Percentiles rank a stretch among this genome's conserved stretches.
Evolutionary conservation across 164 flowering plant species (phyloP).

Genomic region (Berberis vulgaris): DNA sequence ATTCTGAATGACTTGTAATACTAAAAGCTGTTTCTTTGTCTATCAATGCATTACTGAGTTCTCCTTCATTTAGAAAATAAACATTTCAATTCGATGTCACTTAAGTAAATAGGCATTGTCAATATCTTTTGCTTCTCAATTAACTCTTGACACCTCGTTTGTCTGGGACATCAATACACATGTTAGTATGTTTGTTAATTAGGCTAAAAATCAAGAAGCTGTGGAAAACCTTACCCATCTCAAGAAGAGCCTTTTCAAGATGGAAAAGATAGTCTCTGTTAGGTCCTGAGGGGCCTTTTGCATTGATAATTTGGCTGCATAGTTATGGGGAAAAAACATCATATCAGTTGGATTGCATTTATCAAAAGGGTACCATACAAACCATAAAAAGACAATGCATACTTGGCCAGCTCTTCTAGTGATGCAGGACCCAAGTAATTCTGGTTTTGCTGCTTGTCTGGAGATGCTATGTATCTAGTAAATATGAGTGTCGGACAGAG

Average conservation of each 20-base stretch:
- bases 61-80: background rate
- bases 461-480: constrained; percentile 68
- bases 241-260: constrained; percentile 64
- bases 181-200: background rate
- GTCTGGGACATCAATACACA: background rate
- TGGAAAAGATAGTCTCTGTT: constrained; percentile 91
- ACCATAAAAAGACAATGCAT: constrained; percentile 11
- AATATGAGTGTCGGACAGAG: no score
- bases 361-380: background rate
- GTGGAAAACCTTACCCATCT: constrained; percentile 36
- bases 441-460: constrained; percentile 57
- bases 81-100: background rate
- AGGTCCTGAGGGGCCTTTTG: constrained; percentile 96
- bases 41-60: no score
- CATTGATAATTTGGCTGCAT: constrained; percentile 68
- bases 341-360: constrained; percentile 2
- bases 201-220: background rate
- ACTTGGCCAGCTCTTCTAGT: constrained; percentile 81
- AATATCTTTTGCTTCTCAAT: background rate
- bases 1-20: no score
- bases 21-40: no score
- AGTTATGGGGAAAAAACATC: background rate
- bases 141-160: background rate
- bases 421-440: constrained; percentile 92
- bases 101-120: background rate